These are phyloP conservation scores for Amanita thiersii DNA, from an alignment of 768 basidiomycete species.

Conservation along the genomic window DNA sequence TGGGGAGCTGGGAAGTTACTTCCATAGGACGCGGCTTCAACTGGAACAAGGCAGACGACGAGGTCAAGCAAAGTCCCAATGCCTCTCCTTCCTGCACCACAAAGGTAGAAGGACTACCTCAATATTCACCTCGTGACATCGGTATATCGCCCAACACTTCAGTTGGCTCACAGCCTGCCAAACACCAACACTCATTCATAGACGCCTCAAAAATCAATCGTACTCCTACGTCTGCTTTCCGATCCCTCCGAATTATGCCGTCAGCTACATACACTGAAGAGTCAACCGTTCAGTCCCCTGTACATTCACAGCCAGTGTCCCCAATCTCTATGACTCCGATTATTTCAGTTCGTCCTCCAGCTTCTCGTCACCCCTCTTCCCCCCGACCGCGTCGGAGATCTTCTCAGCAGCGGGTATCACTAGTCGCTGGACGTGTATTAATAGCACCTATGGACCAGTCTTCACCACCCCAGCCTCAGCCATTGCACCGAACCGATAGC, in stretches of 20 bases:
- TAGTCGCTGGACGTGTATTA: constrained; percentile 74
- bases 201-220: constrained; percentile 24
- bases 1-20: constrained; percentile 81
- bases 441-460: constrained; percentile 72
- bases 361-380: constrained; percentile 43
- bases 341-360: constrained; percentile 14
- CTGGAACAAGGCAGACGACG: constrained; percentile 46
- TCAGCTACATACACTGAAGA: constrained; percentile 16
- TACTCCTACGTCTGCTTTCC: constrained; percentile 12
- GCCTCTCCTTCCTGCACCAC: constrained; percentile 10
- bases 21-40: constrained; percentile 78
- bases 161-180: constrained; percentile 24
- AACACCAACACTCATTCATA: constrained; percentile 26
- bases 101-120: constrained; percentile 13
- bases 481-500: constrained; percentile 57
- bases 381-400: constrained; percentile 68
- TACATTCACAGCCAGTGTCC: constrained; percentile 26
- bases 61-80: constrained; percentile 12
- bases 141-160: constrained; percentile 13
- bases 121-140: constrained; percentile 13
- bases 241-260: constrained; percentile 20
- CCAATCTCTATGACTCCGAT: constrained; percentile 16
- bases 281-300: constrained; percentile 22
- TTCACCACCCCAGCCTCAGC: constrained; percentile 50
- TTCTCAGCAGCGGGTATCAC: constrained; percentile 77